phyloP scores from a whole-genome alignment of 163 green algal genomes.

The Picocystis sp. region DNA sequence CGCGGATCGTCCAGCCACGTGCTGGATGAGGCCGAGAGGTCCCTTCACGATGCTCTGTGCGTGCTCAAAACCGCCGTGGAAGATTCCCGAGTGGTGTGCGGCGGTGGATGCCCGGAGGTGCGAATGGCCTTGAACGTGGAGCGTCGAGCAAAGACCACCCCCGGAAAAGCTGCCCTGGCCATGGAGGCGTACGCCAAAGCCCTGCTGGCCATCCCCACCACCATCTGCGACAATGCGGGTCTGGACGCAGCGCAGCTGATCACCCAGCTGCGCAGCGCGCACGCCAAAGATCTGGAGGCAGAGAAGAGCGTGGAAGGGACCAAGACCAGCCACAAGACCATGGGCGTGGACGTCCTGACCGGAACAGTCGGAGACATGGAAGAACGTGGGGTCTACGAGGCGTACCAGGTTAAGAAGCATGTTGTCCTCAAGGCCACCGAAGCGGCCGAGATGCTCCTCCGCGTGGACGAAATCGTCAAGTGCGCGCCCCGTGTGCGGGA shows the following conservation, averaged over 20 bases:
- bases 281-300: conserved; percentile 14
- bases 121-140: neutral
- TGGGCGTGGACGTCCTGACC: conserved; percentile 70
- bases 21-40: conserved; percentile 91
- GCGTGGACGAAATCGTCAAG: conserved; percentile 96
- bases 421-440: conserved; percentile 87
- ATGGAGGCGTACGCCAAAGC: conserved; percentile 83
- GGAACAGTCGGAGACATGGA: conserved; percentile 44
- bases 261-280: conserved; percentile 53
- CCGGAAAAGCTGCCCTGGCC: conserved; percentile 82
- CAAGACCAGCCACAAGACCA: conserved; percentile 3
- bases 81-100: conserved; percentile 74
- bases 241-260: conserved; percentile 74
- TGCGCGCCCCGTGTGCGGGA: conserved; percentile 56
- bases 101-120: conserved; percentile 51
- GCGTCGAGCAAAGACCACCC: conserved; percentile 58
- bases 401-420: conserved; percentile 77
- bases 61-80: conserved; percentile 69
- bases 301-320: conserved; percentile 33
- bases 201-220: conserved; percentile 73
- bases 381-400: conserved; percentile 75
- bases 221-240: conserved; percentile 94
- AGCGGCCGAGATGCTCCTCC: conserved; percentile 93
- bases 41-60: conserved; percentile 93
- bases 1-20: conserved; percentile 67